phyloP scores from a whole-genome alignment of 306 rosid genomes.

The Vicia villosa region DNA sequence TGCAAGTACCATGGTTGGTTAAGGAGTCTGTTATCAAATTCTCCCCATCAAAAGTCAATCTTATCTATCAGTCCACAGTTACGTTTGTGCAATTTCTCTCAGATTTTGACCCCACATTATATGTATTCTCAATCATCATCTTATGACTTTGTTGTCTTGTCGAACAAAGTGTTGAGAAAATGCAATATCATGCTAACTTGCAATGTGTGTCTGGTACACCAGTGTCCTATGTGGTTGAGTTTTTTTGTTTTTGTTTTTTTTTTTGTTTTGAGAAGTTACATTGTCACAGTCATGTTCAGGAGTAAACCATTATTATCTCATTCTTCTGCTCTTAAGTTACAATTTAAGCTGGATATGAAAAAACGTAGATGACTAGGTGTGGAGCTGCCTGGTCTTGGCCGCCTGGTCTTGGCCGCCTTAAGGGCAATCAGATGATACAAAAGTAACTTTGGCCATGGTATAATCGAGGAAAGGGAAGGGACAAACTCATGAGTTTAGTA shows the following conservation, averaged over 20 bases:
- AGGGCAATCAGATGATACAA: background rate
- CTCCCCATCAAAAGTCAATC: slow-evolving; percentile 9
- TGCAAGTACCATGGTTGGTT: slow-evolving; percentile 12
- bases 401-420: background rate
- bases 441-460: background rate
- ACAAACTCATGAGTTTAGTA: background rate
- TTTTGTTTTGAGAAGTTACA: no score
- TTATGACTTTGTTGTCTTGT: slow-evolving; percentile 7
- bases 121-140: slow-evolving; percentile 8
- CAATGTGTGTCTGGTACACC: slow-evolving; percentile 32
- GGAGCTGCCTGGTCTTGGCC: no score
- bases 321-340: background rate
- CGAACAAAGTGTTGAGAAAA: background rate
- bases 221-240: no score
- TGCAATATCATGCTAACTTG: background rate
- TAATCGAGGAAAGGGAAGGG: background rate
- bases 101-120: slow-evolving; percentile 7
- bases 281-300: no score
- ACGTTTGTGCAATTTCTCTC: no score
- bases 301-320: background rate
- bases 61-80: slow-evolving; percentile 15
- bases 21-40: slow-evolving; percentile 7
- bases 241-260: no score
- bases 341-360: background rate
- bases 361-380: background rate